Conservation (phyloP, 73 alveolate species). For the Paramecium primaurelia region DNA sequence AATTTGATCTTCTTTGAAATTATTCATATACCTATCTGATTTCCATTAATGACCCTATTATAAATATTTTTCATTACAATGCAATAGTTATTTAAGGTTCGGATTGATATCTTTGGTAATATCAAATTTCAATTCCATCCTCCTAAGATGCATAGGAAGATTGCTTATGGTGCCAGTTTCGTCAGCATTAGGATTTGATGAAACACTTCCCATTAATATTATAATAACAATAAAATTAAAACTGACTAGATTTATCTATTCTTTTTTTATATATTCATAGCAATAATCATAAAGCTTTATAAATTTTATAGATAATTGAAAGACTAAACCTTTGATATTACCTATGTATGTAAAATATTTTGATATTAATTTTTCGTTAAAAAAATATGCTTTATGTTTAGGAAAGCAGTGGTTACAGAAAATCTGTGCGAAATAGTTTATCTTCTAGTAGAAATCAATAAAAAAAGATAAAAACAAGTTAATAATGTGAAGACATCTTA, state of each 20-base stretch:
- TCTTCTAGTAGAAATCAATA: background rate
- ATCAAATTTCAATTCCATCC: slow-evolving; percentile 52
- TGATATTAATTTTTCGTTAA: background rate
- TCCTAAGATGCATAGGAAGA: slow-evolving; percentile 43
- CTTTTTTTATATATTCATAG: background rate
- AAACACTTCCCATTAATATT: slow-evolving; percentile 51
- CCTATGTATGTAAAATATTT: background rate
- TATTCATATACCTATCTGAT: slow-evolving; percentile 51
- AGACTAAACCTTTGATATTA: background rate
- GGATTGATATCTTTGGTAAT: slow-evolving; percentile 54
- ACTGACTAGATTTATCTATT: background rate
- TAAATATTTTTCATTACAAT: background rate
- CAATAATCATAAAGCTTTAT: background rate
- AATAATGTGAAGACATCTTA: background rate
- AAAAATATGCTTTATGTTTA: background rate
- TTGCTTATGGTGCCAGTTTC: slow-evolving; percentile 46
- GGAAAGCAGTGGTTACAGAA: background rate
- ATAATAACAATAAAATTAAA: background rate
- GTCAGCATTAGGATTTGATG: slow-evolving; percentile 52
- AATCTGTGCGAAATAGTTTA: background rate
- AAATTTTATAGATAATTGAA: background rate
- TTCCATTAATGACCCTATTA: slow-evolving; percentile 51
- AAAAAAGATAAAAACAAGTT: background rate
- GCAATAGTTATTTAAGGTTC: slow-evolving; percentile 34
- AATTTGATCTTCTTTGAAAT: slow-evolving; percentile 45